phyloP scores from a whole-genome alignment of 148 eudicot species.

The Rhododendron kiyosumense region DNA sequence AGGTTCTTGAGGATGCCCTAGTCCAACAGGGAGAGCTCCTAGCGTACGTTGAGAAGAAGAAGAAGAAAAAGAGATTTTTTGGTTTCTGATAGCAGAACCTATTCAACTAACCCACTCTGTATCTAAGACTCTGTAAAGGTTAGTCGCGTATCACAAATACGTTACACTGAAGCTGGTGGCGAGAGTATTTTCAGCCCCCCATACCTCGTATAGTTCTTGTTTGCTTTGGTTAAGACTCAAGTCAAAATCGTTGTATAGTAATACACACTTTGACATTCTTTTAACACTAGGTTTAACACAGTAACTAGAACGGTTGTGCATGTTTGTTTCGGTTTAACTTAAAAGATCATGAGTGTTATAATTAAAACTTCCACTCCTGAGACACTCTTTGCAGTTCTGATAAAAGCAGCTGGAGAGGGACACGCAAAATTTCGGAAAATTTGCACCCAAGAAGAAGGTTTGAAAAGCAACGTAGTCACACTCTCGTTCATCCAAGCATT shows the following conservation, averaged over 20 bases:
- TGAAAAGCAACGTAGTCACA: neutral
- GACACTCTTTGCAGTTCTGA: neutral
- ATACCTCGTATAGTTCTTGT: neutral
- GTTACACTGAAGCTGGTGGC: slow-evolving; percentile 14
- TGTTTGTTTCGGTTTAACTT: neutral
- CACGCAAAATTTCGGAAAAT: neutral
- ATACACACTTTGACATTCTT: neutral
- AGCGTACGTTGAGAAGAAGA: slow-evolving; percentile 77
- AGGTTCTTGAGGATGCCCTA: slow-evolving; percentile 75
- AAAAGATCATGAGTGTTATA: too few species aligned
- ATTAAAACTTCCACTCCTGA: neutral
- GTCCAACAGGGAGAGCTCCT: slow-evolving; percentile 56
- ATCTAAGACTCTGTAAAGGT: neutral
- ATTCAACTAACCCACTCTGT: neutral
- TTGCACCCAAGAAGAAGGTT: neutral
- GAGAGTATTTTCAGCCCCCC: slow-evolving; percentile 22
- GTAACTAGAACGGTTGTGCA: neutral
- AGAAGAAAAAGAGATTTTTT: slow-evolving; percentile 74
- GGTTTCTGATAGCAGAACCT: slow-evolving; percentile 22
- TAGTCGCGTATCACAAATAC: neutral
- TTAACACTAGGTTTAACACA: neutral
- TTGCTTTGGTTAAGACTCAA: neutral
- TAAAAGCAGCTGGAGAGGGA: neutral
- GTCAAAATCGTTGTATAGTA: neutral
- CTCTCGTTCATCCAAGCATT: neutral